Evolutionary conservation across 139 green algal species (phyloP).

Genomic region (Tetradesmus lagerheimii): DNA sequence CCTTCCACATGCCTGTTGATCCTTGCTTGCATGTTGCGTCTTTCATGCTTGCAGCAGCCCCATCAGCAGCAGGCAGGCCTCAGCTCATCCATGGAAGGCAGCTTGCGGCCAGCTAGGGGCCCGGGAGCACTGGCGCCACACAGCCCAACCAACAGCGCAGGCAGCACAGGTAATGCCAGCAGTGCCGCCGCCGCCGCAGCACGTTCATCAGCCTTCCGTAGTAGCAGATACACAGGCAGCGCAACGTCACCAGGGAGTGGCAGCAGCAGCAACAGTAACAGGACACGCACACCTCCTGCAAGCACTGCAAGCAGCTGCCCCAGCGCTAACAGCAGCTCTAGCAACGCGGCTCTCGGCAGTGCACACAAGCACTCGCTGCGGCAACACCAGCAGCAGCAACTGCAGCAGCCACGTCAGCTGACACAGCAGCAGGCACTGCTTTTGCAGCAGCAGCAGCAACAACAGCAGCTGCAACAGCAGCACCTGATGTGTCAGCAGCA

Average conservation of each 20-base stretch:
- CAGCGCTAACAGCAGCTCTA: slow-evolving; percentile 11
- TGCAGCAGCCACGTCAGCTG: neutral
- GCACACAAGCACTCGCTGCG: slow-evolving; percentile 25
- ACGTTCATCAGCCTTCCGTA: slow-evolving; percentile 33
- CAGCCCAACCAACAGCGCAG: neutral
- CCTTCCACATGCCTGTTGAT: too few relatives aligned
- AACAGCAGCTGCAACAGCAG: neutral
- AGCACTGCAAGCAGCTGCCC: slow-evolving; percentile 1
- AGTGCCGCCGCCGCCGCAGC: neutral
- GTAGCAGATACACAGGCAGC: slow-evolving; percentile 19
- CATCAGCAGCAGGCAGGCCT: neutral
- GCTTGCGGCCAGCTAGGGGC: neutral
- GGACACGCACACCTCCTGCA: slow-evolving; percentile 5
- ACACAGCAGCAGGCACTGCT: neutral
- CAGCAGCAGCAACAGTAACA: slow-evolving; percentile 16
- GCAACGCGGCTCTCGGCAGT: neutral
- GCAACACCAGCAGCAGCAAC: slow-evolving; percentile 43
- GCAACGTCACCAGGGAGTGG: neutral
- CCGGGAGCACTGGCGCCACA: slow-evolving; percentile 17
- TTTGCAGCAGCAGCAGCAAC: neutral
- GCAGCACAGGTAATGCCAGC: neutral
- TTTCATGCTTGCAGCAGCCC: neutral
- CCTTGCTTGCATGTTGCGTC: too few relatives aligned
- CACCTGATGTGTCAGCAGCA: neutral
- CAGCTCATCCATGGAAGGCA: neutral